Evolutionary conservation across 768 basidiomycete genomes (phyloP).

Genomic region (Fomitopsis serialis): DNA sequence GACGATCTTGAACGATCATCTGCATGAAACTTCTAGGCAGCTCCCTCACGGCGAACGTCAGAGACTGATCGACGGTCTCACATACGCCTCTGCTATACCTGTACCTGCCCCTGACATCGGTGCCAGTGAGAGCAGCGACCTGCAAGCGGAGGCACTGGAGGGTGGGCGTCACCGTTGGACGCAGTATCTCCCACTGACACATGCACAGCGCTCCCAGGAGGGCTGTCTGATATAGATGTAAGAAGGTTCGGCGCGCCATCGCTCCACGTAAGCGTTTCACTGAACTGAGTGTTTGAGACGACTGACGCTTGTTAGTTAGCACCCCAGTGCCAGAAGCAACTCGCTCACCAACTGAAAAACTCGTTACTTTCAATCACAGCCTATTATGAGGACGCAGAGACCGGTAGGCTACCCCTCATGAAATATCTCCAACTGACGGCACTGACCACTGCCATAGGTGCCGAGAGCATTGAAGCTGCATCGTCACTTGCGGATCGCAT

Average conservation of each 20-base stretch:
- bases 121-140: not conserved
- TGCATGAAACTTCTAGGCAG: not conserved
- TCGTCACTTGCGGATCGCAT: slow-evolving; percentile 4
- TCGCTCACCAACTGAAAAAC: not conserved
- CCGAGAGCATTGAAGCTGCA: too few species aligned
- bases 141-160: not conserved
- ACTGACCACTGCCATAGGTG: too few species aligned
- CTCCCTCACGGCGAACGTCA: not conserved
- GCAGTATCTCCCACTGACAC: too few species aligned
- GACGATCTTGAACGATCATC: slow-evolving; percentile 8
- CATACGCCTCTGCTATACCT: not conserved
- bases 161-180: not conserved
- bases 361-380: slow-evolving; percentile 7
- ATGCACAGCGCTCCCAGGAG: slow-evolving; percentile 1
- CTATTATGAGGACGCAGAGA: not conserved
- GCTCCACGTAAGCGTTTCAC: not conserved
- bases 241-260: not conserved
- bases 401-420: too few species aligned
- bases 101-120: not conserved
- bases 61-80: not conserved
- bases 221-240: slow-evolving; percentile 7
- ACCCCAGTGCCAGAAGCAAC: not conserved
- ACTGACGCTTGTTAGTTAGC: not conserved
- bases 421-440: too few species aligned
- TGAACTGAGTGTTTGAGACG: too few species aligned